phyloP scores from a whole-genome alignment of 257 asterid species.

The Solanum stenotomum region DNA sequence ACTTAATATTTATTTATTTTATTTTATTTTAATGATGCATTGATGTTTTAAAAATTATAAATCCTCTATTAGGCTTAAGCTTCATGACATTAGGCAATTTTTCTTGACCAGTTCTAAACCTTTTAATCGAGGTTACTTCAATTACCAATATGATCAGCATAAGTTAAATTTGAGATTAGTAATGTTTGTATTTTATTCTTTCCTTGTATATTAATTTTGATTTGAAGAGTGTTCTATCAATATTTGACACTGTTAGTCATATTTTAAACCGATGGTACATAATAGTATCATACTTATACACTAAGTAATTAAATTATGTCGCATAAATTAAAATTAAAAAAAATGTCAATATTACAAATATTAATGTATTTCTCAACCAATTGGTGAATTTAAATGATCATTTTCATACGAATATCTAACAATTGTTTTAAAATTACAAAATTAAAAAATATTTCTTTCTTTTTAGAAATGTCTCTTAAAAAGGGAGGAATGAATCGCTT shows the following conservation, averaged over 20 bases:
- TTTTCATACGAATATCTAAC: background rate
- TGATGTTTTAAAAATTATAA: background rate
- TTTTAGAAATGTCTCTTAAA: too few species aligned
- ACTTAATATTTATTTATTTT: background rate
- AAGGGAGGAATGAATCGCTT: too few species aligned
- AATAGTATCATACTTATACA: too few species aligned
- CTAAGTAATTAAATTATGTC: too few species aligned
- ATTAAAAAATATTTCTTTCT: background rate
- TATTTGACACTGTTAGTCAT: background rate
- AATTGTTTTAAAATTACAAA: background rate
- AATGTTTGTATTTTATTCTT: background rate
- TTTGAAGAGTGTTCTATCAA: background rate
- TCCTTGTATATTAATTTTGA: background rate
- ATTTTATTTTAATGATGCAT: background rate
- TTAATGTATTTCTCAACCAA: background rate
- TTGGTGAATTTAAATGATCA: background rate
- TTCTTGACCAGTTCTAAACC: background rate
- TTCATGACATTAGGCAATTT: background rate
- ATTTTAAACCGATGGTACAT: background rate
- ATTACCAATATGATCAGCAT: background rate
- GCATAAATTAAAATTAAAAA: too few species aligned
- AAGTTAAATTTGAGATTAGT: background rate
- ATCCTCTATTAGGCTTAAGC: background rate
- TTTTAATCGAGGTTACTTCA: background rate
- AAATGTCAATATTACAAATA: too few species aligned